Percentiles rank a stretch among this genome's conserved stretches.
Evolutionary conservation across 2,329 filamentous ascomycete genomes (phyloP).

Genomic region (Verticillium longisporum): DNA sequence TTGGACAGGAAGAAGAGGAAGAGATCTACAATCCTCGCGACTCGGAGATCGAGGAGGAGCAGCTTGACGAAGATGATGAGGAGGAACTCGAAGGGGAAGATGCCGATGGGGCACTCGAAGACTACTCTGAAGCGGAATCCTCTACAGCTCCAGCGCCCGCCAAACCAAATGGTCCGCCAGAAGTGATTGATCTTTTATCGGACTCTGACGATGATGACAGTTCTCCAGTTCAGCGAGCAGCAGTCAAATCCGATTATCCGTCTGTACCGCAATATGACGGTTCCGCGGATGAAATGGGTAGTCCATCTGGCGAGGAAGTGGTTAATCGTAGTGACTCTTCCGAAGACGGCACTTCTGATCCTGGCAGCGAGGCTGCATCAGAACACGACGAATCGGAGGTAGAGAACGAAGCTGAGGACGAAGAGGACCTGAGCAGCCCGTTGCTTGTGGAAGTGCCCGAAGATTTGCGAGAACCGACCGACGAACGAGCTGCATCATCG

Average conservation of each 20-base stretch:
- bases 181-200: slow-evolving; percentile 11
- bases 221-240: not conserved
- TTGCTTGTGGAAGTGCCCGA: not conserved
- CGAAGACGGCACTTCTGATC: not conserved
- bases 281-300: slow-evolving; percentile 4
- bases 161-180: slow-evolving; percentile 1
- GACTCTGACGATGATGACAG: slow-evolving; percentile 11
- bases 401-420: slow-evolving; percentile 1
- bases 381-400: not conserved
- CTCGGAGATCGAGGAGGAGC: slow-evolving; percentile 7
- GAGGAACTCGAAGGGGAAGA: not conserved
- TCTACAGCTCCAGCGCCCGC: not conserved
- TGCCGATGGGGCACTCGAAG: not conserved
- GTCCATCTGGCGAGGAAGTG: not conserved
- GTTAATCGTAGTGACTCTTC: not conserved
- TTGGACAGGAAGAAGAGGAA: slow-evolving; percentile 7
- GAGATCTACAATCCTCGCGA: slow-evolving; percentile 4
- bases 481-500: not conserved
- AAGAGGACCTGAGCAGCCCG: not conserved
- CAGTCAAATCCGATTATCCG: not conserved
- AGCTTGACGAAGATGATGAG: slow-evolving; percentile 7
- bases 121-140: slow-evolving; percentile 10
- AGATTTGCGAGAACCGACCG: not conserved
- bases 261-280: slow-evolving; percentile 6
- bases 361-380: not conserved